A percentile compares a stretch with the other conserved stretches of the same genome.
These are phyloP conservation scores for Arctium minus DNA, from an alignment of 129 eudicot genomes.

Conservation along the genomic window DNA sequence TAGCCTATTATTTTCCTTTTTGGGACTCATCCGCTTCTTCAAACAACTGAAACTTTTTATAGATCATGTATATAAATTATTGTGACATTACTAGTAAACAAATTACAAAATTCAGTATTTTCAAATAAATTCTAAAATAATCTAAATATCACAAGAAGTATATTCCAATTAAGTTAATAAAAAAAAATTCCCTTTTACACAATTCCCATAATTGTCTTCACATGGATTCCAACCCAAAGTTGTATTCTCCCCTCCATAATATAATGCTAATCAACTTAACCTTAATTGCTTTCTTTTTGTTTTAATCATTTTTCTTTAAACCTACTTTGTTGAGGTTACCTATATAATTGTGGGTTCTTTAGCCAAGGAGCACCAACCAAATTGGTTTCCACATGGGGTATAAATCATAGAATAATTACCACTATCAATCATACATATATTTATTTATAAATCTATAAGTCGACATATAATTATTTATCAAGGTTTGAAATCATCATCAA, in stretches of 20 bases:
- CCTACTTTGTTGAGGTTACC: conserved; percentile 24
- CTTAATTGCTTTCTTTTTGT: conserved; percentile 12
- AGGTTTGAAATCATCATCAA: neutral
- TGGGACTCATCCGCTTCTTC: neutral
- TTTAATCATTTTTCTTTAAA: conserved; percentile 15
- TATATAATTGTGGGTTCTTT: conserved; percentile 20
- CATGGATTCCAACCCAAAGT: conserved; percentile 52
- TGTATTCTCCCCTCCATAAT: conserved; percentile 8
- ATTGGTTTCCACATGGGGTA: conserved; percentile 81
- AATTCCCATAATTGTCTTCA: conserved; percentile 40
- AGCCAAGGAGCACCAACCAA: conserved; percentile 56
- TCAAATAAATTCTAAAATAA: neutral
- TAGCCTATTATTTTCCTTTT: too few species aligned
- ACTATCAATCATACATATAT: conserved; percentile 9
- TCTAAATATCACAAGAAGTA: conserved; percentile 1
- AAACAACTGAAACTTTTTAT: too few species aligned
- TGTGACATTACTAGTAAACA: neutral
- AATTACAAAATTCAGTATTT: neutral
- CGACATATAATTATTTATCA: neutral
- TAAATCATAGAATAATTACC: conserved; percentile 24
- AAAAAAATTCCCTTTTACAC: conserved; percentile 5
- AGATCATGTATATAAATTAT: neutral
- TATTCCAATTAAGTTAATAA: conserved; percentile 22
- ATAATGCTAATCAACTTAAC: conserved; percentile 18
- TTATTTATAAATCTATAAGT: neutral